A percentile compares a stretch with the other conserved stretches of the same genome.
phyloP scores from a whole-genome alignment of 768 basidiomycete genomes.

The Hypholoma fasciculare region DNA sequence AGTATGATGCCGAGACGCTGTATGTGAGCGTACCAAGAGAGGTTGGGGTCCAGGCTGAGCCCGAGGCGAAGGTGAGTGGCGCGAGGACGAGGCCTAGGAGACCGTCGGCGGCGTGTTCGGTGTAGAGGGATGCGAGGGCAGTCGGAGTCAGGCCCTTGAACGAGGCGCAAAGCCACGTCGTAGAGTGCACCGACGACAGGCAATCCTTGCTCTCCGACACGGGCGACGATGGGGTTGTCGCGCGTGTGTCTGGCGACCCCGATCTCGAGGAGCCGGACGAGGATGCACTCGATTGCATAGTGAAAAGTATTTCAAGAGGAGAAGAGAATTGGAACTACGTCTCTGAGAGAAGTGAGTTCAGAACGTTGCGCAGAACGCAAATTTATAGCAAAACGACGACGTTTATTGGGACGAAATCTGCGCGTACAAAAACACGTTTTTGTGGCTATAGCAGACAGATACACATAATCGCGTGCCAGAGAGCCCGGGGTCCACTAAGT shows the following conservation, averaged over 20 bases:
- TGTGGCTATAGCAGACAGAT: no score
- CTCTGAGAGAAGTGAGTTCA: neutral
- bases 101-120: slow-evolving; percentile 29
- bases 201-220: neutral
- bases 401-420: slow-evolving; percentile 1
- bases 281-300: slow-evolving; percentile 16
- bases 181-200: slow-evolving; percentile 17
- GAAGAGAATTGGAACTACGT: no score
- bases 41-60: neutral
- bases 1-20: slow-evolving; percentile 10
- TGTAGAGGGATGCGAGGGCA: slow-evolving; percentile 28
- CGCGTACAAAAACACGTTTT: neutral
- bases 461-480: no score
- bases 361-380: neutral
- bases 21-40: slow-evolving; percentile 1
- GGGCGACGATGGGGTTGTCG: slow-evolving; percentile 31
- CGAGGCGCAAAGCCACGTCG: slow-evolving; percentile 25
- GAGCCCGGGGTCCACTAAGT: no score
- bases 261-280: slow-evolving; percentile 35
- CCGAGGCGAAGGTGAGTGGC: neutral
- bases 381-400: slow-evolving; percentile 7
- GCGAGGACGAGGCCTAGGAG: slow-evolving; percentile 30
- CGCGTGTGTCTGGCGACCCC: slow-evolving; percentile 32
- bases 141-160: slow-evolving; percentile 17
- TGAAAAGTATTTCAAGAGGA: neutral